Conservation (phyloP, 139 green algal genomes). For the Edaphochlamys debaryana region DNA sequence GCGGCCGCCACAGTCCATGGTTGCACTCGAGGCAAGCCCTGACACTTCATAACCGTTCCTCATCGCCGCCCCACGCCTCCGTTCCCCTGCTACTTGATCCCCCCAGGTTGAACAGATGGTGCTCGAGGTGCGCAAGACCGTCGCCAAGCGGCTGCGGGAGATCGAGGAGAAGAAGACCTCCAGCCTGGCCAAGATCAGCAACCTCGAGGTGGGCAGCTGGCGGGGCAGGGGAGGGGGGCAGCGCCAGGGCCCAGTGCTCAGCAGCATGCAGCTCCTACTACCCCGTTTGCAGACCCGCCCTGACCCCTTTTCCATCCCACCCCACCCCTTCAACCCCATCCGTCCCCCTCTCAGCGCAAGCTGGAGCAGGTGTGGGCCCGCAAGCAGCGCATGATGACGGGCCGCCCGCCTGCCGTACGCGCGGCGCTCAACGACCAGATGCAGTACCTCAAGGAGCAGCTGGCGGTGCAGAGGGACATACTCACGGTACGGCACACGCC, state of each 20-base stretch:
- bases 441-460: not conserved
- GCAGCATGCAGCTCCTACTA: too few relatives aligned
- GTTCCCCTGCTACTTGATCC: too few relatives aligned
- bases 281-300: too few relatives aligned
- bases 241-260: too few relatives aligned
- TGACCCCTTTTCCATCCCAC: too few relatives aligned
- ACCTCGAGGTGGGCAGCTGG: too few relatives aligned
- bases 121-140: constrained; percentile 8
- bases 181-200: not conserved
- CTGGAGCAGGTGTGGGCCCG: not conserved
- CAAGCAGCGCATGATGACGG: constrained; percentile 15
- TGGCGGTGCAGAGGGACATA: not conserved
- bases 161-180: constrained; percentile 12
- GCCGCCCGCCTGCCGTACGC: not conserved
- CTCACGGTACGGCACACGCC: not conserved
- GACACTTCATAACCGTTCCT: too few relatives aligned
- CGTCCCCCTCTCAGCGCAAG: not conserved
- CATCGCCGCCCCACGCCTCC: not conserved
- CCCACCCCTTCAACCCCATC: too few relatives aligned
- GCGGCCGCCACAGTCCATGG: too few relatives aligned
- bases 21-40: too few relatives aligned
- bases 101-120: too few relatives aligned
- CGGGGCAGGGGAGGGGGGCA: too few relatives aligned
- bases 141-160: not conserved
- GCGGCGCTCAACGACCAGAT: not conserved